These are phyloP conservation scores for Coleophoma eucalyptorum DNA, from an alignment of 2,329 filamentous ascomycete genomes.

Conservation along the genomic window DNA sequence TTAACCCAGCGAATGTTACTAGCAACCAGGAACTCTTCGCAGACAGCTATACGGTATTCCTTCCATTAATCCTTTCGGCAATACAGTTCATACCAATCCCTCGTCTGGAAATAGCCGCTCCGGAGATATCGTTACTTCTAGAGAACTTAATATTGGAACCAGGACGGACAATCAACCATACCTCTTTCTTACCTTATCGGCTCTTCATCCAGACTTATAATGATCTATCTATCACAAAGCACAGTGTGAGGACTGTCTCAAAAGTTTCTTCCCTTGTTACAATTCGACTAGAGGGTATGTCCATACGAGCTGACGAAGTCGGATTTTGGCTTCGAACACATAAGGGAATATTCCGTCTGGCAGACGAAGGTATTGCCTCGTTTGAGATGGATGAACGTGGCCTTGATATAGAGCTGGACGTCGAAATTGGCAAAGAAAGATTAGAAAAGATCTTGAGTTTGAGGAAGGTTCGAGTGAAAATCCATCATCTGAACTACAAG, in stretches of 20 bases:
- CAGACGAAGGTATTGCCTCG: conserved; percentile 80
- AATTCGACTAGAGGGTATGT: conserved; percentile 77
- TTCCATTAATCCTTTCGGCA: conserved; percentile 71
- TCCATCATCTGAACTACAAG: conserved; percentile 83
- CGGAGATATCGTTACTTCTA: conserved; percentile 77
- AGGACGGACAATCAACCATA: conserved; percentile 76
- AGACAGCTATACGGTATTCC: conserved; percentile 75
- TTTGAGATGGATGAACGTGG: conserved; percentile 84
- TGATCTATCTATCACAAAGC: conserved; percentile 81
- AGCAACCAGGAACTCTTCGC: conserved; percentile 69
- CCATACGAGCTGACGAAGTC: conserved; percentile 78
- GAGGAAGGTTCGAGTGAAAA: conserved; percentile 69
- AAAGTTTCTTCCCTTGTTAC: conserved; percentile 67
- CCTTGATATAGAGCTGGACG: conserved; percentile 79
- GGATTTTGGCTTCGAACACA: conserved; percentile 87
- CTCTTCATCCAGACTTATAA: conserved; percentile 81
- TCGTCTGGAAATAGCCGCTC: conserved; percentile 80
- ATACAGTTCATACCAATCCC: conserved; percentile 89
- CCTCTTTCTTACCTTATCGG: conserved; percentile 84
- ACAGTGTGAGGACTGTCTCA: conserved; percentile 61
- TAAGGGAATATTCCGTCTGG: conserved; percentile 68
- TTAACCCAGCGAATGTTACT: conserved; percentile 62
- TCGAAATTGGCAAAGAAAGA: conserved; percentile 75
- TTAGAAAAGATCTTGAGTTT: conserved; percentile 81
- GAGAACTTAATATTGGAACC: conserved; percentile 92